These are phyloP conservation scores for Starmerella stigmatis DNA, from an alignment of 805 yeast genomes.

Conservation along the genomic window DNA sequence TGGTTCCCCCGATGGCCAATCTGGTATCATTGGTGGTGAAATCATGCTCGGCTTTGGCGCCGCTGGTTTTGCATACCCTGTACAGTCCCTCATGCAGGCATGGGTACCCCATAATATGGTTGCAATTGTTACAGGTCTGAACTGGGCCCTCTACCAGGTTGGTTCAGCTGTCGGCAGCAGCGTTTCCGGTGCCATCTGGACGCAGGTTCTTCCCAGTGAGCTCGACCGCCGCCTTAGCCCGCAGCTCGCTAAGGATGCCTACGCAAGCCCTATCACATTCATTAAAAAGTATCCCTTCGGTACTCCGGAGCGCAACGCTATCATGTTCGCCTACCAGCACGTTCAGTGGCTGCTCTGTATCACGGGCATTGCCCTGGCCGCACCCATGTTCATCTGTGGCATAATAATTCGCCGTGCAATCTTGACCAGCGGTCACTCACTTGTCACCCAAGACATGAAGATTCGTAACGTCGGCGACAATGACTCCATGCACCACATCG, in stretches of 20 bases:
- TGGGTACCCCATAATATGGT: conserved; percentile 54
- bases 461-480: too few relatives aligned
- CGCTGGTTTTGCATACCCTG: too few relatives aligned
- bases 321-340: conserved; percentile 47
- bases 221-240: conserved; percentile 32
- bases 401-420: too few relatives aligned
- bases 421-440: too few relatives aligned
- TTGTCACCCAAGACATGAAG: too few relatives aligned
- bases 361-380: too few relatives aligned
- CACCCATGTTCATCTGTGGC: too few relatives aligned
- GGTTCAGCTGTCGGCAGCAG: conserved; percentile 57
- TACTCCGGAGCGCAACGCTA: conserved; percentile 46
- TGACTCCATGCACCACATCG: too few relatives aligned
- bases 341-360: too few relatives aligned
- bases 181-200: conserved; percentile 64
- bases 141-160: conserved; percentile 47
- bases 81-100: conserved; percentile 48
- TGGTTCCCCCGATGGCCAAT: too few relatives aligned
- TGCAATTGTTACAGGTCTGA: conserved; percentile 51
- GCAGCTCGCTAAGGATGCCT: conserved; percentile 38
- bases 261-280: conserved; percentile 46
- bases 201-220: conserved; percentile 43
- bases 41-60: too few relatives aligned
- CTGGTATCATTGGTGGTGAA: too few relatives aligned
- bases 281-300: conserved; percentile 46